phyloP scores from a whole-genome alignment of 108 stramenopile genomes.

The Schizochytrium sp. region DNA sequence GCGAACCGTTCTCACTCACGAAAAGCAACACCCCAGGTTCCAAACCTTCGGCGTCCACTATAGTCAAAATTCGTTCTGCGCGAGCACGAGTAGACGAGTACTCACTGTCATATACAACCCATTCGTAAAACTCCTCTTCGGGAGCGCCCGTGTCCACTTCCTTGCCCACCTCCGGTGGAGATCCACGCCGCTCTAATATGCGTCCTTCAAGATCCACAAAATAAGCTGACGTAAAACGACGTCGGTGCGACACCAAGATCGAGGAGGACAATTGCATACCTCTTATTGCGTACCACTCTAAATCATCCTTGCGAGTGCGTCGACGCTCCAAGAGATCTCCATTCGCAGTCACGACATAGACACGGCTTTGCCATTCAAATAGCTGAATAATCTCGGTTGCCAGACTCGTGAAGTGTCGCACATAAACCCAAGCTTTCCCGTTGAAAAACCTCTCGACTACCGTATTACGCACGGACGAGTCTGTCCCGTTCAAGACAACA shows the following conservation, averaged over 20 bases:
- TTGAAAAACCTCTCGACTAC: background rate
- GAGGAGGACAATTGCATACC: background rate
- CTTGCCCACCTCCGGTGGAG: background rate
- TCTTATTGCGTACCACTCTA: background rate
- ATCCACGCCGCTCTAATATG: background rate
- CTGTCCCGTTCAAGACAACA: background rate
- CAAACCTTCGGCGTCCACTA: conserved; percentile 15
- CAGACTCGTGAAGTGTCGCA: background rate
- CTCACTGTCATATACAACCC: background rate
- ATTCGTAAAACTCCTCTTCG: background rate
- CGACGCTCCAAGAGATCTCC: background rate
- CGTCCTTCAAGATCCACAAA: background rate
- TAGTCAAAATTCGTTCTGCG: background rate
- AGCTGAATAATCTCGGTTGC: background rate
- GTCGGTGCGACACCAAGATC: background rate
- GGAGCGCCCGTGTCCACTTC: background rate
- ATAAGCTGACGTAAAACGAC: background rate
- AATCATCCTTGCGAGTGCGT: background rate
- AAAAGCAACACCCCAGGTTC: background rate
- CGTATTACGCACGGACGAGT: background rate
- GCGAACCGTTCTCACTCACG: background rate
- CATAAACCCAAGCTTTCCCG: conserved; percentile 7
- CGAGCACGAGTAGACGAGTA: background rate
- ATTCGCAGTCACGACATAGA: background rate
- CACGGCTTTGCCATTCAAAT: background rate